Conservation (phyloP, 2,329 filamentous ascomycete species). For the Calycina marina region DNA sequence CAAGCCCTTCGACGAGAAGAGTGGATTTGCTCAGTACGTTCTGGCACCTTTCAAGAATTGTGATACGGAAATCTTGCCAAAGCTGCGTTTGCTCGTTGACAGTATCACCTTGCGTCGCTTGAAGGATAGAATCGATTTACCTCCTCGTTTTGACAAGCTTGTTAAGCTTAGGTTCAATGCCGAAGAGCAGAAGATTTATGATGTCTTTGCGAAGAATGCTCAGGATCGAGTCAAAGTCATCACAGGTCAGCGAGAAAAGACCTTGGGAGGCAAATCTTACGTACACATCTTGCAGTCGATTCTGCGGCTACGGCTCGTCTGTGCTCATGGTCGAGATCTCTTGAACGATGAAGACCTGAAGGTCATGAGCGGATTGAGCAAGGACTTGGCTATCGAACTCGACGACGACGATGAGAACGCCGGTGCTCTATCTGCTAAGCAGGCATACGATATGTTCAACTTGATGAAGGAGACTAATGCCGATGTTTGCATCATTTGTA, state of each 20-base stretch:
- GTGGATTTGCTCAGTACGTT: constrained; percentile 66
- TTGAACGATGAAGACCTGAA: constrained; percentile 72
- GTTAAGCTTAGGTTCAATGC: constrained; percentile 60
- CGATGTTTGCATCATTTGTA: constrained; percentile 60
- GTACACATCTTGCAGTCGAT: constrained; percentile 89
- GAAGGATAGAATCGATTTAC: constrained; percentile 82
- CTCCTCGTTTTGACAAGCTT: constrained; percentile 56
- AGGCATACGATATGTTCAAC: constrained; percentile 75
- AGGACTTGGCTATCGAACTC: constrained; percentile 75
- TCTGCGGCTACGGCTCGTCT: constrained; percentile 74
- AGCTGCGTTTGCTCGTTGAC: constrained; percentile 78
- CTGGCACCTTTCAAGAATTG: constrained; percentile 76
- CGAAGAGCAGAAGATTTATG: constrained; percentile 65
- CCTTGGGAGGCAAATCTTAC: constrained; percentile 73
- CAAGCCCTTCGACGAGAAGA: constrained; percentile 68
- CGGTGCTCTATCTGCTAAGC: constrained; percentile 45
- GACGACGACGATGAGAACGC: constrained; percentile 47
- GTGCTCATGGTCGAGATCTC: constrained; percentile 86
- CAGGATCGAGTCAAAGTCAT: constrained; percentile 68
- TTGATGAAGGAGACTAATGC: constrained; percentile 71
- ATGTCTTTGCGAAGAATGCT: constrained; percentile 71
- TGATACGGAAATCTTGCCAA: constrained; percentile 69
- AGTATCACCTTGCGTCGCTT: constrained; percentile 85
- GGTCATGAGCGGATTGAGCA: constrained; percentile 66
- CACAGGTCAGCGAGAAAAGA: constrained; percentile 45